Percentiles rank a stretch among this genome's conserved stretches.
Conservation (phyloP, 106 monocot genomes). For the Acorus calamus region DNA sequence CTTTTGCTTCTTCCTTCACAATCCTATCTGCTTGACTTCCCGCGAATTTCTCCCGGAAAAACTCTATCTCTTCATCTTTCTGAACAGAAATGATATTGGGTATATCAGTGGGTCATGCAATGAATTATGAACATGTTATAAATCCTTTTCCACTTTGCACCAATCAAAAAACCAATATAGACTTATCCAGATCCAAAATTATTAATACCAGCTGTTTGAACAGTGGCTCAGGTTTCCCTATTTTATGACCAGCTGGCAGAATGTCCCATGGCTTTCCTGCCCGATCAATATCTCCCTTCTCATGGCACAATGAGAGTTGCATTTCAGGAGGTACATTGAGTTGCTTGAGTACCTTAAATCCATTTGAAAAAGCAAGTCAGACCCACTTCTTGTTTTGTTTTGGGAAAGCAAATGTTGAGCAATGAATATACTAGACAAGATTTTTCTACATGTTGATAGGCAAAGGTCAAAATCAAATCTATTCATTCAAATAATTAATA, state of each 20-base stretch:
- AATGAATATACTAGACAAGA: too few relatives aligned
- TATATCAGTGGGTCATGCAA: background rate
- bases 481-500: too few relatives aligned
- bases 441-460: too few relatives aligned
- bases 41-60: slow-evolving; percentile 69
- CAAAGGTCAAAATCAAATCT: too few relatives aligned
- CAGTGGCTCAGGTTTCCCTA: slow-evolving; percentile 76
- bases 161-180: too few relatives aligned
- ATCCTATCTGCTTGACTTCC: slow-evolving; percentile 92
- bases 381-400: too few relatives aligned
- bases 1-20: slow-evolving; percentile 53
- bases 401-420: too few relatives aligned
- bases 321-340: slow-evolving; percentile 54
- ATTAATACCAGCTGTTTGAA: slow-evolving; percentile 79
- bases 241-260: slow-evolving; percentile 74
- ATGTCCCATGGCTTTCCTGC: slow-evolving; percentile 77
- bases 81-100: slow-evolving; percentile 10
- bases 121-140: too few relatives aligned
- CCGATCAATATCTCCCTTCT: slow-evolving; percentile 51
- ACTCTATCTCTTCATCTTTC: slow-evolving; percentile 89
- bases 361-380: background rate
- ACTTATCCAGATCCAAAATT: too few relatives aligned
- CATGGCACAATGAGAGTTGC: slow-evolving; percentile 49
- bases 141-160: too few relatives aligned
- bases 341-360: slow-evolving; percentile 67